Percentiles rank a stretch among this genome's conserved stretches.
phyloP scores from a whole-genome alignment of 192 early-diverging fungal genomes.

The Hyaloraphidium curvatum region DNA sequence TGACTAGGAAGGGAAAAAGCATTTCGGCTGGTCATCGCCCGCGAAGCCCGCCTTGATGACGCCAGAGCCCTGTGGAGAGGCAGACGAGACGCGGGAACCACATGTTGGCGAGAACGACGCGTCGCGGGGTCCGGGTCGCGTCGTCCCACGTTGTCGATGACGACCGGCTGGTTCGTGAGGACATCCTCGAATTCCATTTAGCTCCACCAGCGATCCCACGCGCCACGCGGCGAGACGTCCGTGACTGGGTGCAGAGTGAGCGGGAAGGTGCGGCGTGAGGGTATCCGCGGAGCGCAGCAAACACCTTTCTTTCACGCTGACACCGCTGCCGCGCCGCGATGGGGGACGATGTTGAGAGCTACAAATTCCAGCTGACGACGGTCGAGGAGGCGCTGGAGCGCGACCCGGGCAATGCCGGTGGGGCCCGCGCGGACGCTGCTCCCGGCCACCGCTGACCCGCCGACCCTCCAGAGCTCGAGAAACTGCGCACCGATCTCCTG shows the following conservation, averaged over 20 bases:
- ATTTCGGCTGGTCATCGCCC: conserved; percentile 91
- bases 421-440: too few relatives aligned
- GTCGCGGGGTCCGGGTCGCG: background rate
- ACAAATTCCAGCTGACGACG: background rate
- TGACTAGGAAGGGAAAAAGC: conserved; percentile 84
- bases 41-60: conserved; percentile 98
- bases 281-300: too few relatives aligned
- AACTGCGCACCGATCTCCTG: background rate
- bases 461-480: background rate
- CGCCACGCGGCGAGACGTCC: too few relatives aligned
- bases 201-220: too few relatives aligned
- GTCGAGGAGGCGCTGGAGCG: background rate
- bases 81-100: conserved; percentile 1
- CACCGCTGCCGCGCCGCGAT: background rate
- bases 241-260: too few relatives aligned
- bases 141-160: conserved; percentile 89
- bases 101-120: background rate
- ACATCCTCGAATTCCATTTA: conserved; percentile 88
- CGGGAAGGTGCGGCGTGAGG: too few relatives aligned
- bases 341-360: background rate
- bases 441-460: too few relatives aligned
- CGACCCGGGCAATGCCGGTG: background rate
- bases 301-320: too few relatives aligned
- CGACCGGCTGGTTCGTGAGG: conserved; percentile 92
- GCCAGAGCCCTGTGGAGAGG: conserved; percentile 67